Evolutionary conservation across 108 stramenopile genomes (phyloP).

Genomic region (Epipyxis sp.): DNA sequence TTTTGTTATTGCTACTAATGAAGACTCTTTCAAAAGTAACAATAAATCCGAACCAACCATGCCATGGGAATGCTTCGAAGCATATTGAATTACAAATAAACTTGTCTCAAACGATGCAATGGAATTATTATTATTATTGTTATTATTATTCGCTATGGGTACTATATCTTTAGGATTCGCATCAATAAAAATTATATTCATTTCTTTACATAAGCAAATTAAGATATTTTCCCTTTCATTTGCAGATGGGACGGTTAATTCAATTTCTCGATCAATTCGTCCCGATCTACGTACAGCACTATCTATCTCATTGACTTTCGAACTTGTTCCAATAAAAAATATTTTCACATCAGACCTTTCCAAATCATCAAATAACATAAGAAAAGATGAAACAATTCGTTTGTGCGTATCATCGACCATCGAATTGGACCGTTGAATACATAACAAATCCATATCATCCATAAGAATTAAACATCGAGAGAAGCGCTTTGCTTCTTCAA

Average conservation of each 20-base stretch:
- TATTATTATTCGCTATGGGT: neutral
- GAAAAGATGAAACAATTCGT: conserved; percentile 45
- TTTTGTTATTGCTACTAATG: neutral
- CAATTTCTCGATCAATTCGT: conserved; percentile 53
- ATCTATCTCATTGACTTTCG: conserved; percentile 37
- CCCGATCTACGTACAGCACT: conserved; percentile 53
- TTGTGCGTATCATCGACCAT: conserved; percentile 40
- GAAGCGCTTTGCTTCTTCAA: conserved; percentile 36
- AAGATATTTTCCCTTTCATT: conserved; percentile 41
- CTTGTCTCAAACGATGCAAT: neutral
- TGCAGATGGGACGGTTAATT: conserved; percentile 47
- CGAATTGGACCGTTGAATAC: conserved; percentile 43
- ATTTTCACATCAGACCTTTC: conserved; percentile 39
- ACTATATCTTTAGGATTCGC: neutral
- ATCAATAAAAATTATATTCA: conserved; percentile 23
- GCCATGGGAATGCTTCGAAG: conserved; percentile 47
- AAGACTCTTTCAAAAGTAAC: neutral
- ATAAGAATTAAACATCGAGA: conserved; percentile 52
- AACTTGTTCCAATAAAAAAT: conserved; percentile 15
- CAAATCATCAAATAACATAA: conserved; percentile 51
- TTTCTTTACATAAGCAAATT: conserved; percentile 29
- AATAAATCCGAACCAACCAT: conserved; percentile 55
- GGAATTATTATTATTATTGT: neutral
- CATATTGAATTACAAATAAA: neutral
- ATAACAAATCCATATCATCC: conserved; percentile 55